phyloP scores from a whole-genome alignment of 1,284 basidiomycete species.

The Ustilago vetiveriae region DNA sequence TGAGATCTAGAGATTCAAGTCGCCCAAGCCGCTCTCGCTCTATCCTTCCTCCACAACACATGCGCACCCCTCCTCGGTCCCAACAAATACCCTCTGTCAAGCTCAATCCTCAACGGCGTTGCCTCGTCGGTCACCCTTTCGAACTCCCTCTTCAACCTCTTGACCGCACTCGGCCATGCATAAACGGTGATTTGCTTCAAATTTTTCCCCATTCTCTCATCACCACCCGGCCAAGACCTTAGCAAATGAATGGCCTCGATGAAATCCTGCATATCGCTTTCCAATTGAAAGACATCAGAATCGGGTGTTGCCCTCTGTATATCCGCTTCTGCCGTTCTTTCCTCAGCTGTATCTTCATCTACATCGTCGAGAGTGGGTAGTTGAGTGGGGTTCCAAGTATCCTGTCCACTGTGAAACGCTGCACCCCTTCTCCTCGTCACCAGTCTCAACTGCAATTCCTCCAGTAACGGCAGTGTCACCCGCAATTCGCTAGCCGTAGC shows the following conservation, averaged over 20 bases:
- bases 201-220: conserved; percentile 16
- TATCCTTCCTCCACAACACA: conserved; percentile 43
- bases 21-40: conserved; percentile 33
- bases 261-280: conserved; percentile 42
- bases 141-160: conserved; percentile 17
- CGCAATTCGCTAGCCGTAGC: conserved; percentile 39
- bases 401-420: conserved; percentile 21
- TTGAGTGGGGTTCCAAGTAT: conserved; percentile 32
- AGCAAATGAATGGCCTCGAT: conserved; percentile 32
- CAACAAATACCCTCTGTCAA: conserved; percentile 37
- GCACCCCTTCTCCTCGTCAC: conserved; percentile 33
- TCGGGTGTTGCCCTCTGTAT: conserved; percentile 3
- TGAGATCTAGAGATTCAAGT: background rate
- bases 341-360: conserved; percentile 5
- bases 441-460: conserved; percentile 40
- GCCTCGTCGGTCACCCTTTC: conserved; percentile 1
- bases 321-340: conserved; percentile 14
- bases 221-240: conserved; percentile 26
- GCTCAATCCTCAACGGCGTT: conserved; percentile 17
- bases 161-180: conserved; percentile 38
- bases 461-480: conserved; percentile 32
- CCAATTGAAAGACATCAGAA: conserved; percentile 25
- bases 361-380: conserved; percentile 22
- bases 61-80: conserved; percentile 43
- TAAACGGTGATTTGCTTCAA: conserved; percentile 33